phyloP scores from a whole-genome alignment of 345 rosid species.

The Lenwebbia sp. region DNA sequence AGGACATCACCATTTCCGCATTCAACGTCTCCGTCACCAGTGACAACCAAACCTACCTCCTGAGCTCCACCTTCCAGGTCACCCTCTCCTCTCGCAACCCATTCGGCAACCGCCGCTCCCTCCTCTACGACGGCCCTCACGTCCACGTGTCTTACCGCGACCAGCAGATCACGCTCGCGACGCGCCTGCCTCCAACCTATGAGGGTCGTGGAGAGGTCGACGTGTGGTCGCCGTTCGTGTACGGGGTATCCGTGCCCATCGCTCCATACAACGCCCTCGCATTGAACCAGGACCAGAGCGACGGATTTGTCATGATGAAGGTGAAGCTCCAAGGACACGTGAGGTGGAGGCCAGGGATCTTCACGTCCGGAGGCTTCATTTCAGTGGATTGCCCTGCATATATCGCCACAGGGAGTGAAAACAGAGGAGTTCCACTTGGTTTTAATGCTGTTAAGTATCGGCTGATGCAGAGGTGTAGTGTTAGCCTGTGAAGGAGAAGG shows the following conservation, averaged over 20 bases:
- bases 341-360: slow-evolving; percentile 21
- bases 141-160: slow-evolving; percentile 14
- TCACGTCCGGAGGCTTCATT: slow-evolving; percentile 13
- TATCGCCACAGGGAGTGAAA: slow-evolving; percentile 10
- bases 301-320: slow-evolving; percentile 12
- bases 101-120: slow-evolving; percentile 10
- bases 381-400: slow-evolving; percentile 21
- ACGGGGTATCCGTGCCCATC: slow-evolving; percentile 12
- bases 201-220: slow-evolving; percentile 19
- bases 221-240: slow-evolving; percentile 27
- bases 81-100: slow-evolving; percentile 26
- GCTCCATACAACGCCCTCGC: slow-evolving; percentile 15
- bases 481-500: not conserved
- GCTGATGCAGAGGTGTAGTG: slow-evolving; percentile 19
- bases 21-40: slow-evolving; percentile 12
- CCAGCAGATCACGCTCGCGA: slow-evolving; percentile 26
- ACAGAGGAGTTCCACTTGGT: slow-evolving; percentile 1
- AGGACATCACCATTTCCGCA: slow-evolving; percentile 25
- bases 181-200: slow-evolving; percentile 9
- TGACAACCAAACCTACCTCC: slow-evolving; percentile 3
- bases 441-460: slow-evolving; percentile 13
- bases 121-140: slow-evolving; percentile 24
- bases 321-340: slow-evolving; percentile 23
- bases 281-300: slow-evolving; percentile 8
- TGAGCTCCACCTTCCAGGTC: slow-evolving; percentile 23